Percentiles rank a stretch among this genome's conserved stretches.
Conservation (phyloP, 2,329 filamentous ascomycete genomes). For the Xylaria digitata region DNA sequence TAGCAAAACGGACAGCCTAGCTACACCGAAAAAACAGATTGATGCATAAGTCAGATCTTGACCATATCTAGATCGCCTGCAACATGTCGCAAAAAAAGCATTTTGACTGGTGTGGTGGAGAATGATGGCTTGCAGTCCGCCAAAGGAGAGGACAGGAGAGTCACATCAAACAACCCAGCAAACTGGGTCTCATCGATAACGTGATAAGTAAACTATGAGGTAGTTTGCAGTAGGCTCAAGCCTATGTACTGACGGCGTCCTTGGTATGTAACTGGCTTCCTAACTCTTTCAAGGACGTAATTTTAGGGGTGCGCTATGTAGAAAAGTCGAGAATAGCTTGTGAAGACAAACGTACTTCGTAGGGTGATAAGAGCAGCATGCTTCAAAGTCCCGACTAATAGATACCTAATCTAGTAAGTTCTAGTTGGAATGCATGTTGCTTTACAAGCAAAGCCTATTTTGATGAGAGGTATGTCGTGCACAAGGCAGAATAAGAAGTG, state of each 20-base stretch:
- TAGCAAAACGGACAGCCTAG: conserved; percentile 31
- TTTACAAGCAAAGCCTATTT: conserved; percentile 2
- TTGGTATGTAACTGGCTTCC: conserved; percentile 7
- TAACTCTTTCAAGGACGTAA: conserved; percentile 10
- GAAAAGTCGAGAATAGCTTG: not conserved
- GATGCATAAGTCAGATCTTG: conserved; percentile 29
- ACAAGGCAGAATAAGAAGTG: conserved; percentile 17
- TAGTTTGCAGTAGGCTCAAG: conserved; percentile 36
- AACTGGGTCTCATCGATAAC: conserved; percentile 34
- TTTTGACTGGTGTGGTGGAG: conserved; percentile 34
- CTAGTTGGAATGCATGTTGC: conserved; percentile 2
- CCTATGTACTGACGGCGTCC: conserved; percentile 17
- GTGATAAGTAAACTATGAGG: conserved; percentile 29
- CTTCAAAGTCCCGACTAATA: not conserved
- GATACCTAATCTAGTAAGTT: conserved; percentile 10
- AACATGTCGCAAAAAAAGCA: conserved; percentile 19
- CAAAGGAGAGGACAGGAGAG: conserved; percentile 26
- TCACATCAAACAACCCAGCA: conserved; percentile 34
- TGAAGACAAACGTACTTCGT: not conserved
- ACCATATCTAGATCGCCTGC: conserved; percentile 30
- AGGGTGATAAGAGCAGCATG: not conserved
- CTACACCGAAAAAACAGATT: conserved; percentile 33
- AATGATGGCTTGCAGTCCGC: conserved; percentile 39
- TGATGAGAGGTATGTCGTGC: conserved; percentile 23
- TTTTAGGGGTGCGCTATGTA: conserved; percentile 1